Conservation (phyloP, 768 basidiomycete species). For the Russula sp. region DNA sequence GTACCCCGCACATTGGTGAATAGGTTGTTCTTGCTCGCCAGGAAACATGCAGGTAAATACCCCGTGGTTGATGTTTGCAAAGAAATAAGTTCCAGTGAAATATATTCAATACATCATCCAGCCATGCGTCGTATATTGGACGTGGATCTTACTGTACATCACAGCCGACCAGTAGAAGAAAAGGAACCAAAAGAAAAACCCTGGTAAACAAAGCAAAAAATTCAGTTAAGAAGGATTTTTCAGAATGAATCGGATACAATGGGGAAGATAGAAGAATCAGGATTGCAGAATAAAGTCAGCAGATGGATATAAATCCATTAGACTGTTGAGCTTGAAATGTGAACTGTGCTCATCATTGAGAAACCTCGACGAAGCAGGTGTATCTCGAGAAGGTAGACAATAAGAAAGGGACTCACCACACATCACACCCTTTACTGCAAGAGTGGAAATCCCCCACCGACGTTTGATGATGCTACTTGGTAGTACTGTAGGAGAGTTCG, state of each 20-base stretch:
- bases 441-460: background rate
- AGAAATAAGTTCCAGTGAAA: background rate
- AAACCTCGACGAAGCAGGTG: background rate
- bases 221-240: background rate
- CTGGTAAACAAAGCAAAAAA: slow-evolving; percentile 3
- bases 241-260: background rate
- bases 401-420: slow-evolving; percentile 10
- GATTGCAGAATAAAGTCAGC: slow-evolving; percentile 47
- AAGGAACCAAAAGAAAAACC: background rate
- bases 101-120: too few species aligned
- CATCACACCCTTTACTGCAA: too few species aligned
- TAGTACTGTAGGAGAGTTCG: too few species aligned
- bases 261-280: slow-evolving; percentile 35
- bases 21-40: too few species aligned
- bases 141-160: too few species aligned
- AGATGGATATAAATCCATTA: slow-evolving; percentile 42
- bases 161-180: too few species aligned
- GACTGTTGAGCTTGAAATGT: slow-evolving; percentile 52
- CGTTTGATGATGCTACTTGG: too few species aligned
- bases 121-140: too few species aligned
- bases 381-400: background rate
- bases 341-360: slow-evolving; percentile 41
- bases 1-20: too few species aligned
- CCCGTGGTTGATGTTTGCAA: background rate
- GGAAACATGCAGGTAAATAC: background rate